phyloP scores from a whole-genome alignment of 305 asterid species.

The Fraxinus paxiana region DNA sequence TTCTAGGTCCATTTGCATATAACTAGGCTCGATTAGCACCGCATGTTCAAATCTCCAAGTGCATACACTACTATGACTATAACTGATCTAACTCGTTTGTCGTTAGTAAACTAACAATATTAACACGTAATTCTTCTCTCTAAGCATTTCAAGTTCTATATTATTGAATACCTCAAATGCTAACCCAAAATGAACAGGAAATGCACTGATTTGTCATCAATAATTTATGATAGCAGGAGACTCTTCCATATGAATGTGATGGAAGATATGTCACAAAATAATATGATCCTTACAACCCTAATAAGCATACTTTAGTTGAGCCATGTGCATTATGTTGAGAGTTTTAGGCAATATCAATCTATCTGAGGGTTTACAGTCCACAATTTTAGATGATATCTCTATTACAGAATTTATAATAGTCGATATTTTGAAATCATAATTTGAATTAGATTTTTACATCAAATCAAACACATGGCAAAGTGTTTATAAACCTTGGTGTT shows the following conservation, averaged over 20 bases:
- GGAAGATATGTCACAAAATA: conserved; percentile 30
- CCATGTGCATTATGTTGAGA: not conserved
- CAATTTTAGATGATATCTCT: not conserved
- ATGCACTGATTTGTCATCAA: not conserved
- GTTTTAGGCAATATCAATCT: not conserved
- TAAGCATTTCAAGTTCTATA: not conserved
- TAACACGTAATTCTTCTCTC: not conserved
- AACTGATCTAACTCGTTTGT: not conserved
- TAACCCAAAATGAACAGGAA: not conserved
- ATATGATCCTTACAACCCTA: not conserved
- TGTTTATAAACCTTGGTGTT: not conserved
- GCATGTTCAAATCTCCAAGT: not conserved
- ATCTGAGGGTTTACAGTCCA: not conserved
- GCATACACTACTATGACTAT: not conserved
- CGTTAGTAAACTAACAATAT: not conserved
- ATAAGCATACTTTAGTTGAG: not conserved
- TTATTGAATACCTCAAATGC: not conserved
- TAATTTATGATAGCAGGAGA: not conserved
- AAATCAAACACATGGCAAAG: not conserved
- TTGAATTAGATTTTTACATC: not conserved
- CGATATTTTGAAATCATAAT: not conserved
- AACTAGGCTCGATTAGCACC: not conserved
- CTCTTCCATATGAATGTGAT: conserved; percentile 20
- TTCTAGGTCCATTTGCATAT: not conserved
- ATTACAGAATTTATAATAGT: not conserved